phyloP scores from a whole-genome alignment of 2,329 filamentous ascomycete species.

The Colletotrichum australisinense region DNA sequence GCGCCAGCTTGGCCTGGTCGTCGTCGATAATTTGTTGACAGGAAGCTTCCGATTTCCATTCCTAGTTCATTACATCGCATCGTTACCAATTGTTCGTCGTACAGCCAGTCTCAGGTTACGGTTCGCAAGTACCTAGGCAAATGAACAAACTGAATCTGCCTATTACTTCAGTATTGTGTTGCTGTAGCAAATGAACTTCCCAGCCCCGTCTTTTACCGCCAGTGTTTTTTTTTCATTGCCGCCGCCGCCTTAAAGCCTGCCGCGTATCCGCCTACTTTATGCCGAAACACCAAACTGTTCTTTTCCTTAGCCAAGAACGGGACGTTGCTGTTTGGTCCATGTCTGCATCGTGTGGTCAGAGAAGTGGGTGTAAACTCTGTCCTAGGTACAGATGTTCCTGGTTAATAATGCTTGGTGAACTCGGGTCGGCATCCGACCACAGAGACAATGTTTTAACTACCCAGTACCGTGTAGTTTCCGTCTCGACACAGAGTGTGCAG shows the following conservation, averaged over 20 bases:
- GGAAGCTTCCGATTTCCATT: constrained; percentile 9
- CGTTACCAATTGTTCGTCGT: neutral
- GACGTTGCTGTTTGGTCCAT: neutral
- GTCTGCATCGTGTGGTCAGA: neutral
- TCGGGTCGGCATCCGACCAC: neutral
- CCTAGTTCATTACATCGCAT: neutral
- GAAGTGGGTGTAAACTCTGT: neutral
- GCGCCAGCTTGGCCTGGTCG: neutral
- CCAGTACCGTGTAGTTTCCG: neutral
- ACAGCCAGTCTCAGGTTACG: neutral
- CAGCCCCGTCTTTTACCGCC: neutral
- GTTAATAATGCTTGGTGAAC: neutral
- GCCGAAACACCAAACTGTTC: neutral
- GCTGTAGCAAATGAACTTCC: neutral
- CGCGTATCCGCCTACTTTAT: neutral
- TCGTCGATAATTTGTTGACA: neutral
- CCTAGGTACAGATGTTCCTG: neutral
- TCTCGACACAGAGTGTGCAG: neutral
- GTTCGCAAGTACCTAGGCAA: neutral
- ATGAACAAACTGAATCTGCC: neutral
- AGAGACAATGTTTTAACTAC: neutral
- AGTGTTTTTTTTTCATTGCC: neutral
- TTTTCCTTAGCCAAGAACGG: neutral
- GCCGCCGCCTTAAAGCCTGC: neutral
- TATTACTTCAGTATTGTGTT: neutral